These are phyloP conservation scores for Mycena citricolor DNA, from an alignment of 1,284 basidiomycete species.

Conservation along the genomic window DNA sequence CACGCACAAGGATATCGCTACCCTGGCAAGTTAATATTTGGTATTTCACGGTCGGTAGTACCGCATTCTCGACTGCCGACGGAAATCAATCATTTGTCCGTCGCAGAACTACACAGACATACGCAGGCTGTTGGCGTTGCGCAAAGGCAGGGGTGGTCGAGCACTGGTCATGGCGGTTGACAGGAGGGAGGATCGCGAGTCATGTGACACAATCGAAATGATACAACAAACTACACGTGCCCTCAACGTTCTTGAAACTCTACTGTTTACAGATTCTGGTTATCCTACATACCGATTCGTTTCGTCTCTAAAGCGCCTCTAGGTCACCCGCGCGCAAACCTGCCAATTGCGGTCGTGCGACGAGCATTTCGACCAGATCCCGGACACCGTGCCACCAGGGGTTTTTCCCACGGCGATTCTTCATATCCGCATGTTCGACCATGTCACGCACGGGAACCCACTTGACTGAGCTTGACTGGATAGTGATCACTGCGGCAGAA, in stretches of 20 bases:
- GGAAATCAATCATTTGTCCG: too few relatives aligned
- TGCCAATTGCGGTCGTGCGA: constrained; percentile 57
- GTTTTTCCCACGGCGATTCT: constrained; percentile 78
- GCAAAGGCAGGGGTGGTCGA: constrained; percentile 42
- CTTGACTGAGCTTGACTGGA: constrained; percentile 77
- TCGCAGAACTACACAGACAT: constrained; percentile 27
- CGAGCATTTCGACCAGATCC: constrained; percentile 71
- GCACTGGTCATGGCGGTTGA: constrained; percentile 22
- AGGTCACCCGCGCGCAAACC: constrained; percentile 30
- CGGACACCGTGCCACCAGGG: constrained; percentile 82
- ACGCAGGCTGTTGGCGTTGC: constrained; percentile 37
- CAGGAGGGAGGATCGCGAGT: constrained; percentile 19
- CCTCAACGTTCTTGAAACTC: constrained; percentile 16
- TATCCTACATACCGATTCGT: constrained; percentile 6
- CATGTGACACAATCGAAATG: constrained; percentile 30
- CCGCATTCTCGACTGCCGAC: constrained; percentile 34
- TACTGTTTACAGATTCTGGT: too few relatives aligned
- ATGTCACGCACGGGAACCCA: constrained; percentile 88
- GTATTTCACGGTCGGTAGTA: constrained; percentile 71
- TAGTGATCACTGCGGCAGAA: constrained; percentile 88
- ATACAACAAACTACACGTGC: constrained; percentile 24
- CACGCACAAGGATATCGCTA: constrained; percentile 76
- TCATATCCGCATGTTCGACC: constrained; percentile 86
- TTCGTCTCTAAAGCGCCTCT: constrained; percentile 19
- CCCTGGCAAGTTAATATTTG: constrained; percentile 82